Evolutionary conservation across 2,329 filamentous ascomycete species (phyloP), one percentile per base, ranked within the genome.

Genomic region (Emergomyces orientalis): DNA sequence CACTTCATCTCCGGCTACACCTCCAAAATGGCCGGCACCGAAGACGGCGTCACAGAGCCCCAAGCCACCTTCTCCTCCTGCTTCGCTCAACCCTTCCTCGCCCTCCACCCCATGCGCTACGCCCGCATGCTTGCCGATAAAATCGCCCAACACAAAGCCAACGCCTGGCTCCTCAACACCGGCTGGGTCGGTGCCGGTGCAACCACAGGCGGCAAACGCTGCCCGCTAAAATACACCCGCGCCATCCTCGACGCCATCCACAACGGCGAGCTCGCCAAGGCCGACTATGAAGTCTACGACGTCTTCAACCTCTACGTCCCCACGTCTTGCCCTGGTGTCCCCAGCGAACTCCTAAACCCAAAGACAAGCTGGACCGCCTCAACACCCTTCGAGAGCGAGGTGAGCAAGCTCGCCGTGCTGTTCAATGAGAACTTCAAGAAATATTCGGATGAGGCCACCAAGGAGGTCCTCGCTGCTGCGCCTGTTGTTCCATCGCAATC

Each of bases 1-100:
- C 94, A 99, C 85, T 99, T 99, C 87, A 99, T 99, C 80, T 96
- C 90, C 22, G 94, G 94, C 71, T 99, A 99, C 85, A 99, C 94
- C 67, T 97, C 93, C 75, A 99, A 99, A 88, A 99, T 99, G 94
- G 94, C 94, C 68, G 94, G 94, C 73, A 99, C 94, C 41, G 94
- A 99, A 81, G 91, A 97, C 69, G 94, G 94, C 73, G 87, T 99
- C 68, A 95, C 90, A 11, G 94, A 99, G 81, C 94, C 94, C 68
- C 91, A 97, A 80, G 94, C 94, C 30, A 99, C 94, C 73, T 99
- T 99, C 87, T 97, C 92, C 32, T 95, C 92, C 61, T 99, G 94
- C 86, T 99, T 99, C 80, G 94, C 94, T 63, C 94, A 99, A 81
- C 94, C 94, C 66, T 99, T 99, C 91, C 83, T 99, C 72, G 94